Conservation (phyloP, 2,329 filamentous ascomycete species). For the Decorospora gaudefroyi region DNA sequence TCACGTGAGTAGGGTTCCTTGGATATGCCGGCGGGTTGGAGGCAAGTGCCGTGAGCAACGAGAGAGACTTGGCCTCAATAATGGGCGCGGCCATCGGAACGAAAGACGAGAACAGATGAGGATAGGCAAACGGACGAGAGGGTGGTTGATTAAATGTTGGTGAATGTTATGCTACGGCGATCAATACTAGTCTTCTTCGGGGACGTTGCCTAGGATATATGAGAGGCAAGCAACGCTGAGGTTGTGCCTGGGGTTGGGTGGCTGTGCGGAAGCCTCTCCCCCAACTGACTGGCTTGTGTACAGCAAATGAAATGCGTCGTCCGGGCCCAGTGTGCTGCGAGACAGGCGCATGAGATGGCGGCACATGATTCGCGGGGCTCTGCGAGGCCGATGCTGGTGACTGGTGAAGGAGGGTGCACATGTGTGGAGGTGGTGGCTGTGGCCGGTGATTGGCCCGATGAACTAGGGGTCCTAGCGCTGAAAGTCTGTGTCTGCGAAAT, state of each 20-base stretch:
- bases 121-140: conserved; percentile 14
- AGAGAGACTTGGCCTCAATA: conserved; percentile 82
- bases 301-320: conserved; percentile 21
- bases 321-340: conserved; percentile 15
- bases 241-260: conserved; percentile 31
- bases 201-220: conserved; percentile 25
- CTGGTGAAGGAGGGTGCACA: conserved; percentile 13
- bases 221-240: conserved; percentile 28
- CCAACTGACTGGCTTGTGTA: conserved; percentile 17
- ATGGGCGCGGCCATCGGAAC: conserved; percentile 38
- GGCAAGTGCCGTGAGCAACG: conserved; percentile 77
- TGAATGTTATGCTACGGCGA: conserved; percentile 8
- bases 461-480: conserved; percentile 22
- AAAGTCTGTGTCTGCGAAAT: conserved; percentile 27
- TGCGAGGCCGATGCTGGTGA: conserved; percentile 25
- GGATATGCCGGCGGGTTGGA: conserved; percentile 86
- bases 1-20: conserved; percentile 70
- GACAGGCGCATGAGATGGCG: conserved; percentile 21
- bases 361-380: conserved; percentile 16
- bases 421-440: conserved; percentile 11
- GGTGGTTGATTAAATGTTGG: conserved; percentile 11
- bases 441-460: conserved; percentile 17
- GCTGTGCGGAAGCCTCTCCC: conserved; percentile 38
- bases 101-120: conserved; percentile 15
- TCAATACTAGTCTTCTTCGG: conserved; percentile 7